Evolutionary conservation across 2,329 filamentous ascomycete species (phyloP), one percentile per base, ranked within the genome.

Genomic region (Penicillium paneum): DNA sequence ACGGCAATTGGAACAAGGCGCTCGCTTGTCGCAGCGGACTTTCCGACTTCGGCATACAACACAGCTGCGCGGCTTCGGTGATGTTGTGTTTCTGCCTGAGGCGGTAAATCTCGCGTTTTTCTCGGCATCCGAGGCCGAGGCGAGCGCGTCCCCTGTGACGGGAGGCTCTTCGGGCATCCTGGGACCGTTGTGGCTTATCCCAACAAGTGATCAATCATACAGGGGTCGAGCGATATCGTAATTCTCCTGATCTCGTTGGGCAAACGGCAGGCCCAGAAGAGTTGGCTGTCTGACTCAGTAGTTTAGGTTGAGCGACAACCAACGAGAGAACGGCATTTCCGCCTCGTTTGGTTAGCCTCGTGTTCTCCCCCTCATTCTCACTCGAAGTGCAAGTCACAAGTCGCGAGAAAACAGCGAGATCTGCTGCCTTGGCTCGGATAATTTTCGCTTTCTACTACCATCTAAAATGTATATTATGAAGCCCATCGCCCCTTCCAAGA

Each of bases 1-100:
- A 10, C 77, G 78, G 61, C 82, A 84, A 59, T 83, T 83, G 5
- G 81, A 79, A 59, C 82, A 84, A 1, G 82, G 82, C 3, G 77
- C 78, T 40, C 71, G 67, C 66, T 83, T 83, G 64, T 84, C 79
- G 65, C 82, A 85, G 41, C 80, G 79, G 5, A 84, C 81, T 59
- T 84, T 84, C 42, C 82, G 80, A 32, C 68, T 72, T 40, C 81
- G 76, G 57, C 81, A 84, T 3, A 77, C 73, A 5, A 79, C 71
- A 49, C 80, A 82, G 64, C 79, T 81, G 49, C 79, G 78, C 47
- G 64, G 66, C 60, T 79, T 64, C 11, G 39, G 39, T 3, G 53
- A 13, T 7, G 38, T 17, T 31, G 21, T 8, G 19, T 31, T 41
- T 28, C 51, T 35, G 51, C 51, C 38, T 41, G 44, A 49, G 49